Evolutionary conservation across 352 stramenopile genomes (phyloP), one percentile per base, ranked within the genome.

Genomic region (Globisporangium okanoganense): DNA sequence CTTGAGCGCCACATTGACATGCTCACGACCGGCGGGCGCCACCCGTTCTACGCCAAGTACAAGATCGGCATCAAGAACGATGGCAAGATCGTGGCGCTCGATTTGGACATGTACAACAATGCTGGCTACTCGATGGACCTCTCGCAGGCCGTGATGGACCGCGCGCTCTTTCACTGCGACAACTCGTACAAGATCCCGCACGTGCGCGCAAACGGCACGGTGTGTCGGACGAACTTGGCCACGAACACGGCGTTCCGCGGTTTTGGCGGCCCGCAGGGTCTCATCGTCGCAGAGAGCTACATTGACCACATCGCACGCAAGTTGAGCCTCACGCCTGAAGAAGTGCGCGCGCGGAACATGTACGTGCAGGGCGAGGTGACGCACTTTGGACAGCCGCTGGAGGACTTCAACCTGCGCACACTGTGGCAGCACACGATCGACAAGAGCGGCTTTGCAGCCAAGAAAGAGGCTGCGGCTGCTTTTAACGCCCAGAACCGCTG

Each of bases 1-100:
- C 73, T 99, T 0, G 89, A 98, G 66, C 82, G 96, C 27, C 94
- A 98, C 56, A 82, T 97, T 18, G 97, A 99, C 61, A 99, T 99
- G 96, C 75, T 88, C 41, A 97, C 90, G 7, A 98, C 90, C 25
- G 95, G 94, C 24, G 85, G 85, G 4, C 73, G 97, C 13, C 96
- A 99, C 69, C 87, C 93, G 20, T 99, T 98, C 74, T 78, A 97
- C 52, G 80, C 89, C 22, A 94, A 94, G 52, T 99, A 99, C 83
- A 89, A 90, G 43, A 91, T 97, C 27, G 94, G 88, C 43, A 82
- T 90, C 33, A 89, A 72, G 40, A 75, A 67, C 22, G 78, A 96
- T 44, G 91, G 90, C 24, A 95, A 89, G 52, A 79, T 99, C 35
- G 60, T 92, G 41, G 90, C 89, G 3, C 78, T 98, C 20, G 79